These are phyloP conservation scores for Alternaria arborescens DNA, from an alignment of 2,329 filamentous ascomycete genomes.

Conservation along the genomic window DNA sequence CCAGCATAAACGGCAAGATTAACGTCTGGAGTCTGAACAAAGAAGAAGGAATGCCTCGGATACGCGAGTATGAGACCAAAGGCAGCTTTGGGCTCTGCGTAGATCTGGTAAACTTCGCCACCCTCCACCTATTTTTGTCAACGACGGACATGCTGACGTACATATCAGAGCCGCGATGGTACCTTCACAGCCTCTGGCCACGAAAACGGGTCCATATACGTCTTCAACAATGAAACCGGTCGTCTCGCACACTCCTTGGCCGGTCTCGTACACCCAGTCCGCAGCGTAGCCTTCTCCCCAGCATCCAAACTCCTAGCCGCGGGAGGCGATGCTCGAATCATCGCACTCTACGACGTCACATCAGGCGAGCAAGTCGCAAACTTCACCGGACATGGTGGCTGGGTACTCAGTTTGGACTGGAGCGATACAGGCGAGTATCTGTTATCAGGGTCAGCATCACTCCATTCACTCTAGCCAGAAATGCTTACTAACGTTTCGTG, in stretches of 20 bases:
- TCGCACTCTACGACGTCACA: slow-evolving; percentile 89
- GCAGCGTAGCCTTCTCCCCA: slow-evolving; percentile 87
- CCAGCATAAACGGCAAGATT: slow-evolving; percentile 85
- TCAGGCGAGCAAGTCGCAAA: slow-evolving; percentile 94
- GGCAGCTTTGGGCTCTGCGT: slow-evolving; percentile 91
- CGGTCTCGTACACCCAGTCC: slow-evolving; percentile 85
- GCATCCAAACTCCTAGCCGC: slow-evolving; percentile 85
- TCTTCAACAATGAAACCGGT: slow-evolving; percentile 92
- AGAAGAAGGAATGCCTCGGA: slow-evolving; percentile 66
- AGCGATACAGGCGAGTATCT: slow-evolving; percentile 92
- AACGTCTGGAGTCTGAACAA: slow-evolving; percentile 80
- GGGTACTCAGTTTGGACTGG: slow-evolving; percentile 93
- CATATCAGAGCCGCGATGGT: slow-evolving; percentile 71
- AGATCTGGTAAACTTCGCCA: slow-evolving; percentile 67
- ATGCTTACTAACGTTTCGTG: not conserved
- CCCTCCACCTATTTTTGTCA: not conserved
- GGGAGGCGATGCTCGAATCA: slow-evolving; percentile 86
- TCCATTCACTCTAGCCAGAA: not conserved
- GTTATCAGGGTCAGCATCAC: slow-evolving; percentile 71
- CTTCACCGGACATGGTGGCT: slow-evolving; percentile 79
- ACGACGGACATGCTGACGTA: not conserved
- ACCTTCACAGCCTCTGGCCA: slow-evolving; percentile 90
- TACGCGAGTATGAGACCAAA: slow-evolving; percentile 88
- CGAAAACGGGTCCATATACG: slow-evolving; percentile 88
- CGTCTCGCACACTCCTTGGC: slow-evolving; percentile 85